phyloP scores from a whole-genome alignment of 2,329 filamentous ascomycete species.

The Paraphoma sp. region DNA sequence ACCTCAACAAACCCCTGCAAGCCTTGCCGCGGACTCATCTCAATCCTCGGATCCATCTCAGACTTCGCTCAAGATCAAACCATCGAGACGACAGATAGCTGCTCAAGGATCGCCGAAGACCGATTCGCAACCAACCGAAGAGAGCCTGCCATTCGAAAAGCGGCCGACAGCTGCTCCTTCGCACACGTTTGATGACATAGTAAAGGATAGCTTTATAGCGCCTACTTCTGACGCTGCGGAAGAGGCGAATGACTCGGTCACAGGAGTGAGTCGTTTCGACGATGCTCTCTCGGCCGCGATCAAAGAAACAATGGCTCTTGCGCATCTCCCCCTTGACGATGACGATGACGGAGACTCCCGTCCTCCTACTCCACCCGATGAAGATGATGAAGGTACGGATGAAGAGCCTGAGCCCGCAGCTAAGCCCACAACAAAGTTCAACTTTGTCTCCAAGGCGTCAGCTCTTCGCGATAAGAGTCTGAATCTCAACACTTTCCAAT shows the following conservation, averaged over 20 bases:
- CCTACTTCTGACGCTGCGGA: constrained; percentile 9
- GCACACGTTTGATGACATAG: constrained; percentile 21
- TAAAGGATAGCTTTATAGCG: constrained; percentile 40
- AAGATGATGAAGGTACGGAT: constrained; percentile 28
- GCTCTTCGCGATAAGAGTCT: constrained; percentile 24
- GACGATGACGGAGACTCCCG: constrained; percentile 43
- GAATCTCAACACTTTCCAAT: constrained; percentile 58
- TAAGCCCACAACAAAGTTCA: constrained; percentile 15
- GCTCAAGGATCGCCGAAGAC: constrained; percentile 41
- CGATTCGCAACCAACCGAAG: constrained; percentile 47
- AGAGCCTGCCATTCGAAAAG: constrained; percentile 31
- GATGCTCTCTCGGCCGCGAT: constrained; percentile 73
- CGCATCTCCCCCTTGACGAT: constrained; percentile 59
- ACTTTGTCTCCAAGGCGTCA: constrained; percentile 8
- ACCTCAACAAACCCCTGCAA: constrained; percentile 27
- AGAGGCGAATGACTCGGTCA: neutral
- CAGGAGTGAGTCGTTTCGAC: constrained; percentile 11
- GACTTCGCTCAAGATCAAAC: constrained; percentile 59
- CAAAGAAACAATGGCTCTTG: constrained; percentile 64
- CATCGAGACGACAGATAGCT: constrained; percentile 50
- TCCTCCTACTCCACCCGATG: constrained; percentile 30
- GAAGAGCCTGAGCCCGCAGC: constrained; percentile 23
- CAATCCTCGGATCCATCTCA: constrained; percentile 24
- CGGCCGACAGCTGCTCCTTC: constrained; percentile 1
- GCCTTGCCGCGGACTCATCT: constrained; percentile 1